Evolutionary conservation across 225 moss, liverwort and hornwort species (phyloP).

Genomic region (Thuidium tamariscinum): DNA sequence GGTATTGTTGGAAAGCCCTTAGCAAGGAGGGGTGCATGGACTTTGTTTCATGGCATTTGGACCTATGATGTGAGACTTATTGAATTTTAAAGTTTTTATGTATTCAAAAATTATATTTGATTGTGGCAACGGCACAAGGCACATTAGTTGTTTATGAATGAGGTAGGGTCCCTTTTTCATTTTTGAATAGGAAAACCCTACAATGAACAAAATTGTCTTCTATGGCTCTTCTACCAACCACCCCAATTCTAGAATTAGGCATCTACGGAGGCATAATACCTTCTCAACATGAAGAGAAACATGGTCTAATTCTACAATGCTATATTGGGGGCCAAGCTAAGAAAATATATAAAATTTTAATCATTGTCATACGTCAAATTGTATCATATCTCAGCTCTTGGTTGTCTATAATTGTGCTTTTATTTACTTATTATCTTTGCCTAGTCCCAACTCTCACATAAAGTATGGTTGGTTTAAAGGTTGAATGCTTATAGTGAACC

Average conservation of each 20-base stretch:
- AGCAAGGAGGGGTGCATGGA: too few relatives aligned
- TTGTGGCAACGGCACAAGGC: too few relatives aligned
- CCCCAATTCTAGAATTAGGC: too few relatives aligned
- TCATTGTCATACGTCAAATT: not conserved
- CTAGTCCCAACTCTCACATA: not conserved
- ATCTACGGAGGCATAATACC: too few relatives aligned
- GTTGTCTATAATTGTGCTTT: not conserved
- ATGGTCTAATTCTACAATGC: not conserved
- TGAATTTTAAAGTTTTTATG: too few relatives aligned
- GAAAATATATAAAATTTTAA: not conserved
- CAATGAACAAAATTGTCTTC: not conserved
- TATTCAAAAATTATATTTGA: too few relatives aligned
- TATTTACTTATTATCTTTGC: not conserved
- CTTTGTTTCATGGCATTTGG: too few relatives aligned
- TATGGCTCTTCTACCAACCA: fast-evolving
- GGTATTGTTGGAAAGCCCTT: too few relatives aligned
- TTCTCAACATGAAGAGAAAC: fast-evolving
- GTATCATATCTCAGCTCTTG: not conserved
- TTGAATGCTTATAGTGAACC: too few relatives aligned
- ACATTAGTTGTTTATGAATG: too few relatives aligned
- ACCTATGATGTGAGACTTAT: too few relatives aligned
- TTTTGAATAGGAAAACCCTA: not conserved
- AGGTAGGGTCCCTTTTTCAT: not conserved
- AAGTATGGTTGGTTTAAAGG: not conserved
- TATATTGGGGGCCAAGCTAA: fast-evolving